Evolutionary conservation across 148 eudicot species (phyloP).

Genomic region (Amaranthus palmeri): DNA sequence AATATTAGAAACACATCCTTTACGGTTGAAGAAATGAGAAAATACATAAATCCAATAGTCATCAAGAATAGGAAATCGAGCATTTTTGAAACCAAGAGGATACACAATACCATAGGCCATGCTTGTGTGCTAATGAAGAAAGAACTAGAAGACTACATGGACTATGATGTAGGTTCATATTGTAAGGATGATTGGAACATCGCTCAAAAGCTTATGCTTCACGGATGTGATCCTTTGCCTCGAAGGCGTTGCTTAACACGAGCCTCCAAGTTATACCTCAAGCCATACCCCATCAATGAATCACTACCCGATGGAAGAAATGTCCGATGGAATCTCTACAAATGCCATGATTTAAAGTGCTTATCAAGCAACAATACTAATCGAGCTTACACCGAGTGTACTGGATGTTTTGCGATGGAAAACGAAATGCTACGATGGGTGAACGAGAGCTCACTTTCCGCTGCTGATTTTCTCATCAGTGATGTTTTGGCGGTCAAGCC

Average conservation of each 20-base stretch:
- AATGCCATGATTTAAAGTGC: slow-evolving; percentile 70
- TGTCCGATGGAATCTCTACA: slow-evolving; percentile 81
- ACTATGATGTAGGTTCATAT: slow-evolving; percentile 83
- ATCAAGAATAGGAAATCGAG: slow-evolving; percentile 62
- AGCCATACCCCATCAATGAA: slow-evolving; percentile 78
- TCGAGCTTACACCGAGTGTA: slow-evolving; percentile 67
- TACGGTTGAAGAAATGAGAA: slow-evolving; percentile 78
- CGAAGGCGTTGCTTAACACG: slow-evolving; percentile 86
- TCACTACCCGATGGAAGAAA: slow-evolving; percentile 85
- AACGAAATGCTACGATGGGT: slow-evolving; percentile 88
- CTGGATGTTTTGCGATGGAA: slow-evolving; percentile 84
- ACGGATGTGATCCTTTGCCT: slow-evolving; percentile 93
- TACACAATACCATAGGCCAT: slow-evolving; percentile 88
- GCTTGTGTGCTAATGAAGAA: slow-evolving; percentile 76
- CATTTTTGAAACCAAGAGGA: slow-evolving; percentile 51
- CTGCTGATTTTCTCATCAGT: slow-evolving; percentile 52
- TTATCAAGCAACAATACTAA: slow-evolving; percentile 73
- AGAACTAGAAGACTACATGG: slow-evolving; percentile 85
- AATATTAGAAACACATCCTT: slow-evolving; percentile 35
- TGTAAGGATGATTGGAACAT: slow-evolving; percentile 93
- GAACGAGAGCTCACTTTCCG: slow-evolving; percentile 30
- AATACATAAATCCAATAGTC: slow-evolving; percentile 88
- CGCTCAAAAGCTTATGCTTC: slow-evolving; percentile 87
- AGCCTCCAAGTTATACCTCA: slow-evolving; percentile 71
- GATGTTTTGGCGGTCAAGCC: slow-evolving; percentile 69